Evolutionary conservation across 1,139 yeast genomes (phyloP).

Genomic region (Hanseniaspora uvarum): DNA sequence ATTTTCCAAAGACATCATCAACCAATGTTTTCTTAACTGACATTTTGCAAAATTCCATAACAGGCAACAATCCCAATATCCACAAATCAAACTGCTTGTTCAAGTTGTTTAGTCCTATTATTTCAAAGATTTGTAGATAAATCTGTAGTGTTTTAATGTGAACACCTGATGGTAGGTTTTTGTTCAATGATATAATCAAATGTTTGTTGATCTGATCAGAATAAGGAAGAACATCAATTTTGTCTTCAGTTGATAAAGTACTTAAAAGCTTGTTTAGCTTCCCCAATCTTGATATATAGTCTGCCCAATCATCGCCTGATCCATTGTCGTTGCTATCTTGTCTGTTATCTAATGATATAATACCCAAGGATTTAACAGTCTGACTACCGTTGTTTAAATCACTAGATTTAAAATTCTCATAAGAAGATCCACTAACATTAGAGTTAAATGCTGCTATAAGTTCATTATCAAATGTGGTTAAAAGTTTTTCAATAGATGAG

Average conservation of each 20-base stretch:
- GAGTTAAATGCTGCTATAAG: not conserved
- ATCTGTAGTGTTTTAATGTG: slow-evolving; percentile 79
- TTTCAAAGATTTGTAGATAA: slow-evolving; percentile 58
- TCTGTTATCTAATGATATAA: slow-evolving; percentile 18
- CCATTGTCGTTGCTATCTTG: slow-evolving; percentile 58
- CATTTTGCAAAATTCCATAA: slow-evolving; percentile 78
- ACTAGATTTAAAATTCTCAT: not conserved
- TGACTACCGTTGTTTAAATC: not conserved
- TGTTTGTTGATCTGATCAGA: slow-evolving; percentile 32
- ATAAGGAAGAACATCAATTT: slow-evolving; percentile 40
- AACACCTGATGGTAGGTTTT: slow-evolving; percentile 84
- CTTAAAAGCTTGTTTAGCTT: slow-evolving; percentile 63
- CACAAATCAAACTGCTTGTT: slow-evolving; percentile 52
- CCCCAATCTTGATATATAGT: slow-evolving; percentile 78
- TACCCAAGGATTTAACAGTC: not conserved
- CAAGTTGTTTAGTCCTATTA: slow-evolving; percentile 44
- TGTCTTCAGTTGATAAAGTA: slow-evolving; percentile 47
- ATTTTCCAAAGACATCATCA: slow-evolving; percentile 48
- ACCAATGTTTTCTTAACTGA: slow-evolving; percentile 65
- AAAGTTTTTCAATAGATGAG: slow-evolving; percentile 3
- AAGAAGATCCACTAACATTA: not conserved
- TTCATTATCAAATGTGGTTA: slow-evolving; percentile 11
- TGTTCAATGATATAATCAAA: slow-evolving; percentile 50
- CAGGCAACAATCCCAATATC: slow-evolving; percentile 83
- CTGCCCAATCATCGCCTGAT: slow-evolving; percentile 96